Evolutionary conservation across 192 early-diverging fungal genomes (phyloP).

Genomic region (Dissophora globulifera): DNA sequence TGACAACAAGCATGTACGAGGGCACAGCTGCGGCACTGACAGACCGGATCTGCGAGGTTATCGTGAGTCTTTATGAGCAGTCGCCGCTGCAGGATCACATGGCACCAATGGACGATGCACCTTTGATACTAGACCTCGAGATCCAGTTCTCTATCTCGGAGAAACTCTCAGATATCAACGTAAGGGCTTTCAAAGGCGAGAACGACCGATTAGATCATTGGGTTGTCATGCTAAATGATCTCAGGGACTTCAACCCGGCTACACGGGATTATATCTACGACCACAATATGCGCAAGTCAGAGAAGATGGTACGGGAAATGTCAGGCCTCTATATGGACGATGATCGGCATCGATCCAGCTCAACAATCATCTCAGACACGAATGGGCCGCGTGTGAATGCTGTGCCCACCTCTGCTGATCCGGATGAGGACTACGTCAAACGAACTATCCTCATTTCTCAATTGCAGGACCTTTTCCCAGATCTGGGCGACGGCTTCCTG

Average conservation of each 20-base stretch:
- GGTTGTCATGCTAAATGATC: constrained; percentile 20
- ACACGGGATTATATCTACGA: constrained; percentile 31
- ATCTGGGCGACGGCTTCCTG: constrained; percentile 91
- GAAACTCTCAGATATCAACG: constrained; percentile 62
- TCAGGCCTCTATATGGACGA: constrained; percentile 21
- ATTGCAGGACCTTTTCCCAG: constrained; percentile 88
- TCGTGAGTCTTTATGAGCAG: constrained; percentile 72
- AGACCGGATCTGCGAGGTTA: constrained; percentile 58
- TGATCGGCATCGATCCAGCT: constrained; percentile 11
- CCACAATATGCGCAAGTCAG: constrained; percentile 43
- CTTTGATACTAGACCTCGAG: constrained; percentile 88
- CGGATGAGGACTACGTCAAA: constrained; percentile 62
- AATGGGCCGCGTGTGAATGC: not conserved
- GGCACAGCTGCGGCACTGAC: constrained; percentile 23
- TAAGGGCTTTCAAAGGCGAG: constrained; percentile 41
- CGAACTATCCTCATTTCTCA: constrained; percentile 77
- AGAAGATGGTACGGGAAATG: constrained; percentile 30
- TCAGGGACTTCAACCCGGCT: constrained; percentile 32
- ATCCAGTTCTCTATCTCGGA: constrained; percentile 73
- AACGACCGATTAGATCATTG: constrained; percentile 57
- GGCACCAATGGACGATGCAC: constrained; percentile 72
- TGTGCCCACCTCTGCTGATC: constrained; percentile 9
- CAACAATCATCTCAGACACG: constrained; percentile 11
- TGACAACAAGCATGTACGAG: constrained; percentile 17
- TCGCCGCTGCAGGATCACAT: constrained; percentile 67